Evolutionary conservation across 2,329 filamentous ascomycete genomes (phyloP), one percentile per base, ranked within the genome.

Genomic region (Monosporascus sp.): DNA sequence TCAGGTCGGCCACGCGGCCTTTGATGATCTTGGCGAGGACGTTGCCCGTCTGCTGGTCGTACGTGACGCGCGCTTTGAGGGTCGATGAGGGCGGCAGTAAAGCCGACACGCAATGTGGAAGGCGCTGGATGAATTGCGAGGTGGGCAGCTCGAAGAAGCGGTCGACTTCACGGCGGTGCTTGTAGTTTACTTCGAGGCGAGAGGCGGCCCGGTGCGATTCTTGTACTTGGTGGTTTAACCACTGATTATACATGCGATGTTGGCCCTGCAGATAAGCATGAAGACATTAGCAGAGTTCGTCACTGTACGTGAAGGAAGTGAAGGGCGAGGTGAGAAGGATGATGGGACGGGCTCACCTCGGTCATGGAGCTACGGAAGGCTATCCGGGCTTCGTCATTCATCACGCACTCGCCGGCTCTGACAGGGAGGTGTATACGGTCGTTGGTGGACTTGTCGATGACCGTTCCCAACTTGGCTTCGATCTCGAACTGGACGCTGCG

Each of bases 291-390:
- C 20, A 26, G 2, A 48, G 20, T 19, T 20, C 6, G 56, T 17
- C 19, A 38, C 24, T 24, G 22, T 19, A 2, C 43, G 31, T n/a
- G 8, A 19, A 6, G n/a, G 26, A 24, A 46, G n/a, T n/a, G 8
- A 16, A 41, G 14, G 27, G 20, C 14, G 49, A 37, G 37, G 19
- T 14, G 17, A 40, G 38, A 45, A 52, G 19, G 36, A 40, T 17
- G 37, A 51, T 36, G 22, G 34, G 46, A 38, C n/a, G 40, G 43
- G 72, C 82, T 70, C 75, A 94, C 90, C 75, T 91, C 84, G 5
- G 88, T 92, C 93, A 97, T 97, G 57, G 85, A 90, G 66, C 91
- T 97, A 62, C 86, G 84, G 65, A 97, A 99, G 0, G 79, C 80
- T 31, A 88, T 78, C 45, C 82, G 79, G 34, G 78, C 76, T 24